Evolutionary conservation across 768 basidiomycete genomes (phyloP), one percentile per base, ranked within the genome.

Genomic region (Neoboletus brunneissimus): DNA sequence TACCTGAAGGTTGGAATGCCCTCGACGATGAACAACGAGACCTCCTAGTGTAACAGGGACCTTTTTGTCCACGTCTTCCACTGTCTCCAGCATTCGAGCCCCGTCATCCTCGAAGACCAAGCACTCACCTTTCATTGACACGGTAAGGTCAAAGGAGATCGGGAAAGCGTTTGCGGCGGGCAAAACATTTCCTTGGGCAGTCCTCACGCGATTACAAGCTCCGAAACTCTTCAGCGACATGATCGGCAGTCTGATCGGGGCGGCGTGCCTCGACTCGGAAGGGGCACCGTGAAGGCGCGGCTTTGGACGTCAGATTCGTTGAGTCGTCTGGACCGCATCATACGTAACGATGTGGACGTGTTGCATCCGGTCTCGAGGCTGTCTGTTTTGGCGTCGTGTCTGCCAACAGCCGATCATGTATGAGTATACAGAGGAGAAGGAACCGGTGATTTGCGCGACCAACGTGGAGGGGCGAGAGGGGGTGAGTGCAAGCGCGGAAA

Each of bases 211-310:
- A n/a, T 73, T 91, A 25, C 89, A 91, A 66, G 86, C 89, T 0
- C 85, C 88, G 4, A 91, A 90, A 63, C 82, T 90, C 65, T 76
- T 90, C 64, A 88, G 88, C 64, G 89, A 91, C 70, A 87, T 91
- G 71, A 69, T 91, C 23, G 89, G 91, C 72, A 87, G 86, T 61
- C 60, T 89, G 27, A 76, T 91, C 34, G 89, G 89, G 10, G 89
- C 88, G 0, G 81, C 85, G n/a, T 90, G 79, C 64, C 77, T 91
- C 29, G 89, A 91, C 65, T 81, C 85, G 0, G 62, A 60, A 1
- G 89, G 88, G 77, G 79, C 25, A 75, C 71, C 18, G 79, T 83
- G 37, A 76, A 76, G 18, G 53, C 59, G 0, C 76, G 89, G 0
- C 73, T 90, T 43, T 60, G 71, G 23, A 75, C 57, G 8, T 68